phyloP scores from a whole-genome alignment of 257 asterid species.

The Scutellaria galericulata region DNA sequence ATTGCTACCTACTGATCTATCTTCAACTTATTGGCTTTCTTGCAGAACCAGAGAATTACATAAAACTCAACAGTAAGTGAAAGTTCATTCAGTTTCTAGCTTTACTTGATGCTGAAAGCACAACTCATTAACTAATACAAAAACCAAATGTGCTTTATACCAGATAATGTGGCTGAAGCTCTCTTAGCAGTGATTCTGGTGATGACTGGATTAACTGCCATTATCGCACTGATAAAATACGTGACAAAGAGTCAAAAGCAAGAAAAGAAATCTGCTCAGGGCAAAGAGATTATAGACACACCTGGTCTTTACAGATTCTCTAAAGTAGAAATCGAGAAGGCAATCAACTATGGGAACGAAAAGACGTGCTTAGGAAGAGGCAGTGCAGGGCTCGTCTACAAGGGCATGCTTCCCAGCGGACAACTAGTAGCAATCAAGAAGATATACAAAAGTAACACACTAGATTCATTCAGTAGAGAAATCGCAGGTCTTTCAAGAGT shows the following conservation, averaged over 20 bases:
- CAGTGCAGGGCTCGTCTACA: constrained; percentile 78
- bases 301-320: constrained; percentile 75
- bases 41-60: constrained; percentile 56
- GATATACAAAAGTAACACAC: constrained; percentile 61
- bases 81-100: constrained; percentile 9
- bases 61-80: constrained; percentile 61
- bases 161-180: constrained; percentile 64
- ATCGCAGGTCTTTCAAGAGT: constrained; percentile 74
- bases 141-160: neutral
- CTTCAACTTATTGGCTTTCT: constrained; percentile 18
- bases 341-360: constrained; percentile 52
- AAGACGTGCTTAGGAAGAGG: constrained; percentile 76
- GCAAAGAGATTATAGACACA: constrained; percentile 41
- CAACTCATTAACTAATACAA: neutral
- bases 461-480: constrained; percentile 72
- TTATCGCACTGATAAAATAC: constrained; percentile 52
- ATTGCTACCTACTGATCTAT: neutral
- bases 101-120: neutral
- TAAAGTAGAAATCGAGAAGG: constrained; percentile 66
- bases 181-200: constrained; percentile 53
- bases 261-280: constrained; percentile 39
- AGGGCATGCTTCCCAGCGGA: constrained; percentile 84
- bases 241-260: constrained; percentile 45
- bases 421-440: constrained; percentile 82
- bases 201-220: constrained; percentile 43